phyloP scores from a whole-genome alignment of 2,329 filamentous ascomycete species.

The Elsinoe perseae region DNA sequence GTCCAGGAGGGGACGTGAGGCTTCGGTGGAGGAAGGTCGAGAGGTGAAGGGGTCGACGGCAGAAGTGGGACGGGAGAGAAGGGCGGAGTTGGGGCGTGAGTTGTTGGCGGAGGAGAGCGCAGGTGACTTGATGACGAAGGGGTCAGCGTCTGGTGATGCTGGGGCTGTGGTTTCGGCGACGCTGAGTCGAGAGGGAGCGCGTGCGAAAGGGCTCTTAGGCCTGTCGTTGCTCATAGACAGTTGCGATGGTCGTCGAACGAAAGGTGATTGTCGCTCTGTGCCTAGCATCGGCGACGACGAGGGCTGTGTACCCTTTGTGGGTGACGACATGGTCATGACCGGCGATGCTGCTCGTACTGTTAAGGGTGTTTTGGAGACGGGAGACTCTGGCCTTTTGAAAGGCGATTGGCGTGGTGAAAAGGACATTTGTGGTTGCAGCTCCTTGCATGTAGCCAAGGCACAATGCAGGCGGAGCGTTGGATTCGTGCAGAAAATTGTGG shows the following conservation, averaged over 20 bases:
- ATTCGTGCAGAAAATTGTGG: constrained; percentile 23
- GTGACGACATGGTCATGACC: constrained; percentile 20
- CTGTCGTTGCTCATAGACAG: constrained; percentile 25
- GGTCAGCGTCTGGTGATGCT: constrained; percentile 15
- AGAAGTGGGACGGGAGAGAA: constrained; percentile 22
- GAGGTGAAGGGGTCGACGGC: constrained; percentile 24
- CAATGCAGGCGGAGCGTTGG: constrained; percentile 25
- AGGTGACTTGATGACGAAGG: constrained; percentile 17
- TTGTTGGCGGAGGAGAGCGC: constrained; percentile 8
- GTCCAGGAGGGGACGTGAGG: constrained; percentile 21
- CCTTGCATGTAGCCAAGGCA: constrained; percentile 12
- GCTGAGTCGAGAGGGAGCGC: constrained; percentile 27
- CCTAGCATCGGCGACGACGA: constrained; percentile 18
- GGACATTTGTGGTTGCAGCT: constrained; percentile 26
- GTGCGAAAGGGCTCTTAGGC: constrained; percentile 30
- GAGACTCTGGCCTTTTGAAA: constrained; percentile 38
- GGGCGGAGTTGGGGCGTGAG: constrained; percentile 16
- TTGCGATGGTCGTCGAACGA: constrained; percentile 31
- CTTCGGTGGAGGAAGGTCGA: constrained; percentile 23
- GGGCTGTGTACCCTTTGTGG: constrained; percentile 18
- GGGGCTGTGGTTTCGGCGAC: constrained; percentile 21
- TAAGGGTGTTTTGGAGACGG: constrained; percentile 32
- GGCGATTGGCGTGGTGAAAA: constrained; percentile 39
- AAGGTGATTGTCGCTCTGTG: constrained; percentile 28
- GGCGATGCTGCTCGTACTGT: constrained; percentile 26